Evolutionary conservation across 1,284 basidiomycete genomes (phyloP).

Genomic region (Sparassis latifolia): DNA sequence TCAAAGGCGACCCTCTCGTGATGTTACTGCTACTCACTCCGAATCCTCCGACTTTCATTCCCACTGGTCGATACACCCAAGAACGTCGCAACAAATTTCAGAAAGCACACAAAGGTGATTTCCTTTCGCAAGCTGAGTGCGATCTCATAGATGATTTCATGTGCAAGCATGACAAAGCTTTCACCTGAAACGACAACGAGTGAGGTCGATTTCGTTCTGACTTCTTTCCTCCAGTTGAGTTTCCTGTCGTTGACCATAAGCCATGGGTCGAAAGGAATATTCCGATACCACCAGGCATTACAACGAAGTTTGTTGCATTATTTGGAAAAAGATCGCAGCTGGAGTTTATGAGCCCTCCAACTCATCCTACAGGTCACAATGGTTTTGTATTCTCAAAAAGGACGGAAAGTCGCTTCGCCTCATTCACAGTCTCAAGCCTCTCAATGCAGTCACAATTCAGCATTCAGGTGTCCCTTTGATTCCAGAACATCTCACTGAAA

Average conservation of each 20-base stretch:
- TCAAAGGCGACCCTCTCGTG: conserved; percentile 26
- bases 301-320: conserved; percentile 25
- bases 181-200: conserved; percentile 5
- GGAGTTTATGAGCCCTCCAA: conserved; percentile 32
- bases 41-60: conserved; percentile 13
- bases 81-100: conserved; percentile 23
- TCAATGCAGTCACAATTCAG: conserved; percentile 26
- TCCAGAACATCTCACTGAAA: conserved; percentile 24
- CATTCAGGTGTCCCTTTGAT: conserved; percentile 21
- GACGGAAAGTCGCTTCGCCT: conserved; percentile 26
- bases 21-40: conserved; percentile 18
- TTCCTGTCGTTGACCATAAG: conserved; percentile 8
- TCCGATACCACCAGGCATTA: conserved; percentile 33
- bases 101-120: conserved; percentile 18
- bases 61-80: conserved; percentile 25
- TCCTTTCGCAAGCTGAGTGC: conserved; percentile 24
- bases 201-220: conserved; percentile 5
- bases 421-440: conserved; percentile 25
- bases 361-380: conserved; percentile 30
- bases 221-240: conserved; percentile 8
- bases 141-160: conserved; percentile 27
- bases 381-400: conserved; percentile 36
- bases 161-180: conserved; percentile 19
- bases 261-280: conserved; percentile 32
- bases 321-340: conserved; percentile 24